Conservation (phyloP, 2,329 filamentous ascomycete species). For the Penicillium rolfsii region DNA sequence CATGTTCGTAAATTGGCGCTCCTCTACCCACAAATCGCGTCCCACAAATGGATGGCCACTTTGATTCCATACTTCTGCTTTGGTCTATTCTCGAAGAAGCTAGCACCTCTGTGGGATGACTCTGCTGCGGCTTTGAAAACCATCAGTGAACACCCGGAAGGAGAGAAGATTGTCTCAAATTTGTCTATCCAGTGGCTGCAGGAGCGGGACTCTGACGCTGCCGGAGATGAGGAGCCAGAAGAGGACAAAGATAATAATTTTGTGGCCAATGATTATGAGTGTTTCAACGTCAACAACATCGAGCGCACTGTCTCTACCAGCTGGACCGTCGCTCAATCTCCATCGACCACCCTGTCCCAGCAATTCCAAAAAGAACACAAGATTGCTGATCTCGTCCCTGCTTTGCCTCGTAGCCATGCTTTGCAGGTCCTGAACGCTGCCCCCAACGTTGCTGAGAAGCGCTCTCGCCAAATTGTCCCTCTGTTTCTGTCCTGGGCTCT, state of each 20-base stretch:
- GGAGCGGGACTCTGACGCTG: slow-evolving; percentile 32
- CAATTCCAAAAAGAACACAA: slow-evolving; percentile 67
- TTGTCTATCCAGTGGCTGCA: slow-evolving; percentile 78
- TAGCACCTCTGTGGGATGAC: slow-evolving; percentile 87
- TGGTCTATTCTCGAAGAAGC: slow-evolving; percentile 81
- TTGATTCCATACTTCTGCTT: slow-evolving; percentile 84
- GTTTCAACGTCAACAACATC: slow-evolving; percentile 70
- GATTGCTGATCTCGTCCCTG: slow-evolving; percentile 38
- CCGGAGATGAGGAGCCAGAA: slow-evolving; percentile 31
- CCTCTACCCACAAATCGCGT: slow-evolving; percentile 62
- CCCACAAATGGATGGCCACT: slow-evolving; percentile 67
- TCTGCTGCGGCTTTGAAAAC: slow-evolving; percentile 74
- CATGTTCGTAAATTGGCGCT: slow-evolving; percentile 76
- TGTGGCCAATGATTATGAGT: slow-evolving; percentile 69
- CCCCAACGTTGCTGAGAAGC: slow-evolving; percentile 79
- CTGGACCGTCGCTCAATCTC: slow-evolving; percentile 57
- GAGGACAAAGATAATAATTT: slow-evolving; percentile 31
- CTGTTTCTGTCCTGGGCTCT: slow-evolving; percentile 81
- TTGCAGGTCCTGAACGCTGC: slow-evolving; percentile 75
- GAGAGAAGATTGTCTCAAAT: slow-evolving; percentile 72
- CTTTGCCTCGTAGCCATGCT: slow-evolving; percentile 71
- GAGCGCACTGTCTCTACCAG: slow-evolving; percentile 56
- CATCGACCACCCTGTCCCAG: slow-evolving; percentile 62
- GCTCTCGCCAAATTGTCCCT: slow-evolving; percentile 81
- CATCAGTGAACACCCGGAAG: slow-evolving; percentile 69